Evolutionary conservation across 345 rosid species (phyloP).

Genomic region (Fremontodendron californicum): DNA sequence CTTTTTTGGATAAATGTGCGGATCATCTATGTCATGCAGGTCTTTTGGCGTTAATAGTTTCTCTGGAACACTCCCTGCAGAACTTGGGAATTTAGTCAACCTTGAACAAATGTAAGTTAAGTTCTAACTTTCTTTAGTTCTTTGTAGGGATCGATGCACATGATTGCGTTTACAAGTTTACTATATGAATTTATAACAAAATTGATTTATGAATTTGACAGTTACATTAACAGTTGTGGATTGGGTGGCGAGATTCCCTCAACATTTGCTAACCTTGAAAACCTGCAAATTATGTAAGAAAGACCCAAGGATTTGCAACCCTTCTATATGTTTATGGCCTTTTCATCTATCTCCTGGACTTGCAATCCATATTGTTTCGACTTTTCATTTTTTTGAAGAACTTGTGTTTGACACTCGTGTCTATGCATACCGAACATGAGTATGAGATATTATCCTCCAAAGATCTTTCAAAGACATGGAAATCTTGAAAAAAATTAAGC

Average conservation of each 20-base stretch:
- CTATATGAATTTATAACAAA: not conserved
- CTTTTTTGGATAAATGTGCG: too few relatives aligned
- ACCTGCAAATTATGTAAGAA: conserved; percentile 56
- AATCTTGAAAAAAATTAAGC: too few relatives aligned
- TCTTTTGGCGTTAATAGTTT: not conserved
- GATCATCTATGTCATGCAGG: not conserved
- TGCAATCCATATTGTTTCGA: too few relatives aligned
- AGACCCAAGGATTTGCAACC: too few relatives aligned
- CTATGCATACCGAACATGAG: too few relatives aligned
- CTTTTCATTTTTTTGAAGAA: too few relatives aligned
- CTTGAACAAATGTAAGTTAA: not conserved
- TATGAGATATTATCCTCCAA: too few relatives aligned
- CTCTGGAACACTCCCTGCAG: conserved; percentile 4
- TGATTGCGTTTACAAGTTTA: not conserved
- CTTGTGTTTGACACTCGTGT: too few relatives aligned
- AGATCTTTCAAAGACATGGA: too few relatives aligned
- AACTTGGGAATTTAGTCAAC: not conserved
- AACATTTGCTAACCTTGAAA: conserved; percentile 45
- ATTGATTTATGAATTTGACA: conserved; percentile 20
- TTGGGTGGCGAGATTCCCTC: conserved; percentile 55
- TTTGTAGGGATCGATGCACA: not conserved
- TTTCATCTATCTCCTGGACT: not conserved
- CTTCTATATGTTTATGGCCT: not conserved
- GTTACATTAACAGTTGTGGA: conserved; percentile 50
- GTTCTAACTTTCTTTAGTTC: not conserved